Base-by-base conservation (phyloP, 2,329 filamentous ascomycete genomes). In the Thielaviopsis euricoi region DNA sequence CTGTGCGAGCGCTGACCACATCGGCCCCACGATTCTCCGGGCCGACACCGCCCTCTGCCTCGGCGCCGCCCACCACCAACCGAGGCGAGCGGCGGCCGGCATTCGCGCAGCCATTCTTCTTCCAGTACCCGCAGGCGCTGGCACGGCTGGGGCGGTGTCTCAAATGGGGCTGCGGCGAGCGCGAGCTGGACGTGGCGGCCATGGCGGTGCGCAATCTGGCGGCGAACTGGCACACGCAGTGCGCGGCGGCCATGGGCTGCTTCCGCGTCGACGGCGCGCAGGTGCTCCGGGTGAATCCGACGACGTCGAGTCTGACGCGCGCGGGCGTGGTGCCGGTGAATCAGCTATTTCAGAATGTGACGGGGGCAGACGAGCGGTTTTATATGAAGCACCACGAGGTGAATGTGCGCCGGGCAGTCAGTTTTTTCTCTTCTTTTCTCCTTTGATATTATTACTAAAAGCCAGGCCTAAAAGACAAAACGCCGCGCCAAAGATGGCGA, bases 201-300 rank as follows among this genome's bases (percentile, higher is more conserved):
- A 29, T 43, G 6, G 40, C 59, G 7, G 51, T 86, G 62, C 89
- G 85, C 15, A 55, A 60, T 17, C 29, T 60, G 48, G 56, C 56
- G 33, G n/a, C 19, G 4, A 49, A 48, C 26, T 60, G 59, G 59
- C 56, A 55, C 43, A 53, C 37, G 1, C 46, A 50, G 22, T 57
- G 52, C 13, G 56, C 56, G 3, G 52, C 53, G 21, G 56, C 56
- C 15, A 43, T 40, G n/a, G 48, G 15, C 22, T 33, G 26, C 33
- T 60, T 60, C n/a, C 29, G 15, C 15, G 55, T 60, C 5, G 26
- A 53, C 19, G 58, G 58, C 4, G 55, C 55, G 26, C 26, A 40
- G 40, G 22, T 57, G 1, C 21, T 54, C 3, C 33, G 33, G 7
- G 43, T 57, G 21, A 53, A 52, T n/a, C 43, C 55, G 29, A 52